Percentiles rank a stretch among this genome's conserved stretches.
phyloP scores from a whole-genome alignment of 257 asterid species.

The Haberlea rhodopensis region DNA sequence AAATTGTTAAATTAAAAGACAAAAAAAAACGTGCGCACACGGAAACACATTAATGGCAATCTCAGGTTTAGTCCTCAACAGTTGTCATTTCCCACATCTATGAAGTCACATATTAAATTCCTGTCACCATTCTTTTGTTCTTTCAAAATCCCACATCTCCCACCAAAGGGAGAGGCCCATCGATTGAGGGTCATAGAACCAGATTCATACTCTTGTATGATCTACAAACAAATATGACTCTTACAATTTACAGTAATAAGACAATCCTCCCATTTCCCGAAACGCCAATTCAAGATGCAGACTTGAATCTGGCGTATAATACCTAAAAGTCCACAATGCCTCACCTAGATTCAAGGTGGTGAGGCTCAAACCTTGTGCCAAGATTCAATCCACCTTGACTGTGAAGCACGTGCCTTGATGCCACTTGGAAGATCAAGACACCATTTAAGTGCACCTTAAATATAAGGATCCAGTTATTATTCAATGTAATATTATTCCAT shows the following conservation, averaged over 20 bases:
- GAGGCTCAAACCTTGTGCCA: not conserved
- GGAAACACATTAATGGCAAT: not conserved
- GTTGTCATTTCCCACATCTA: not conserved
- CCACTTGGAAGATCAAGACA: too few relatives aligned
- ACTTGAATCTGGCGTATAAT: not conserved
- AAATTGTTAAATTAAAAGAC: not conserved
- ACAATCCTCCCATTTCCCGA: not conserved
- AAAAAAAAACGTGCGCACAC: not conserved
- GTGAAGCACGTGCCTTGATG: too few relatives aligned
- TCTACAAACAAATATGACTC: conserved; percentile 9
- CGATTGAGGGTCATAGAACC: not conserved
- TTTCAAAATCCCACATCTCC: conserved; percentile 15
- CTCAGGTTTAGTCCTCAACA: conserved; percentile 1
- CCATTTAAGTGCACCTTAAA: too few relatives aligned
- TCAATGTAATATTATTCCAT: too few relatives aligned
- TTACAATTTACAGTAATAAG: not conserved
- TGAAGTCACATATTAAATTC: conserved; percentile 10
- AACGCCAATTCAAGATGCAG: too few relatives aligned
- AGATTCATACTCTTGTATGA: not conserved
- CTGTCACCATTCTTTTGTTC: conserved; percentile 5
- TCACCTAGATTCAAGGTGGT: not conserved
- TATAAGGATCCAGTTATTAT: too few relatives aligned
- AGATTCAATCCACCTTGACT: too few relatives aligned
- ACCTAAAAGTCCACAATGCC: not conserved
- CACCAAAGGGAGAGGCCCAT: conserved; percentile 4